Evolutionary conservation across 352 stramenopile genomes (phyloP).

Genomic region (Globisporangium canariense): DNA sequence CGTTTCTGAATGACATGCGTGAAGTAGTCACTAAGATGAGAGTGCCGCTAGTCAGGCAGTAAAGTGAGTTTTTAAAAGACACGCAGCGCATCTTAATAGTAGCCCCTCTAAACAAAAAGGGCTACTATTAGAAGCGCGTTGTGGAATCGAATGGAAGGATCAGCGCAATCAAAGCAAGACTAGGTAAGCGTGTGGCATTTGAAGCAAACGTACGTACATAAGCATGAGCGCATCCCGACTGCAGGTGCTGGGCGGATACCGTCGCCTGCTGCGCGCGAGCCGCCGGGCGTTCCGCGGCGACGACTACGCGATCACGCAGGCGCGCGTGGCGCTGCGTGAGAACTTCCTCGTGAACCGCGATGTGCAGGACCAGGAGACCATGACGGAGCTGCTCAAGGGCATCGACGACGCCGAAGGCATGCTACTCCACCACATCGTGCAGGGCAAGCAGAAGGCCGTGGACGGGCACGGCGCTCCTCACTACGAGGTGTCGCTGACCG

Average conservation of each 20-base stretch:
- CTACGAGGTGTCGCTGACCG: slow-evolving; percentile 78
- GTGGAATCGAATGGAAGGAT: slow-evolving; percentile 10
- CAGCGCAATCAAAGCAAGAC: neutral
- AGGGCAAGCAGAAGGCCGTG: slow-evolving; percentile 54
- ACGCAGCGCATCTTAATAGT: slow-evolving; percentile 1
- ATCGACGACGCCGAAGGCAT: slow-evolving; percentile 82
- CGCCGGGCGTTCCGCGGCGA: slow-evolving; percentile 71
- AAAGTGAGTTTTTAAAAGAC: neutral
- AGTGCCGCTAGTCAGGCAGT: neutral
- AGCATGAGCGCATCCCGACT: slow-evolving; percentile 45
- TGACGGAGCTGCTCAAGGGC: slow-evolving; percentile 62
- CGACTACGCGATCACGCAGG: slow-evolving; percentile 56
- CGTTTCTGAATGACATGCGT: slow-evolving; percentile 9
- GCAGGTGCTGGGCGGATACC: slow-evolving; percentile 75
- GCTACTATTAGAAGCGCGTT: neutral
- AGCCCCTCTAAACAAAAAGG: neutral
- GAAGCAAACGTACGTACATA: neutral
- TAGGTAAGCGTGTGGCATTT: neutral
- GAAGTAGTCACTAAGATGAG: neutral
- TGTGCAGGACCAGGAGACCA: slow-evolving; percentile 45
- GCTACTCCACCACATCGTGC: slow-evolving; percentile 86
- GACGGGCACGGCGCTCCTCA: slow-evolving; percentile 25
- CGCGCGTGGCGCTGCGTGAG: slow-evolving; percentile 53
- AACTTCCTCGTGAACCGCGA: slow-evolving; percentile 66
- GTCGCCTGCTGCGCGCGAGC: slow-evolving; percentile 70